Conservation (phyloP, 2,329 filamentous ascomycete genomes). For the Neodidymelliopsis sp. region DNA sequence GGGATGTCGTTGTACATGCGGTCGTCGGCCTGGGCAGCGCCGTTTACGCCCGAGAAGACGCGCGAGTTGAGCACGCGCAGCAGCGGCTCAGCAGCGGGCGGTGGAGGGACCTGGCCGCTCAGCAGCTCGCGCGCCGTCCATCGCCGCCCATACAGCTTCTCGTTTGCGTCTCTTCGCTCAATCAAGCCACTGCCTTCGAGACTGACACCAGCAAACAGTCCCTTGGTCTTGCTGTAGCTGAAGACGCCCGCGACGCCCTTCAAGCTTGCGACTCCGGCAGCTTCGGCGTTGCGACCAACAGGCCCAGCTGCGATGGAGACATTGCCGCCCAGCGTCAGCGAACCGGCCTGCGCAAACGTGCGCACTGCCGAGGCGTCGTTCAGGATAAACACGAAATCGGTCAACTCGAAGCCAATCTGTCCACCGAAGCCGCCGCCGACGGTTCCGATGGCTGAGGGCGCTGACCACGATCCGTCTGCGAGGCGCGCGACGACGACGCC, state of each 20-base stretch:
- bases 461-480: conserved; percentile 79
- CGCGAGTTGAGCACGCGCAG: conserved; percentile 86
- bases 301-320: conserved; percentile 95
- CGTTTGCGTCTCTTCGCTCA: conserved; percentile 94
- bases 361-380: conserved; percentile 90
- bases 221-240: conserved; percentile 97
- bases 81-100: conserved; percentile 82
- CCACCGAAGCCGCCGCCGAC: conserved; percentile 84
- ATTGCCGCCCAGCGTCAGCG: conserved; percentile 92
- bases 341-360: conserved; percentile 91
- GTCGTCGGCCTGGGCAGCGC: conserved; percentile 58
- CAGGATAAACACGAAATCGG: conserved; percentile 97
- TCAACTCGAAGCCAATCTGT: conserved; percentile 86
- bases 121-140: conserved; percentile 84
- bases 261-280: conserved; percentile 89
- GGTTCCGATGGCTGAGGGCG: conserved; percentile 81
- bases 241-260: conserved; percentile 92
- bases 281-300: conserved; percentile 92
- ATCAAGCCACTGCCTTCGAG: conserved; percentile 93
- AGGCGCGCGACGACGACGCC: conserved; percentile 83
- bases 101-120: conserved; percentile 77
- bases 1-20: conserved; percentile 93
- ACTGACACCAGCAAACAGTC: conserved; percentile 93
- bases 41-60: conserved; percentile 74
- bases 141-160: conserved; percentile 89